Evolutionary conservation across 345 rosid species (phyloP).

Genomic region (Euphorbia peplus): DNA sequence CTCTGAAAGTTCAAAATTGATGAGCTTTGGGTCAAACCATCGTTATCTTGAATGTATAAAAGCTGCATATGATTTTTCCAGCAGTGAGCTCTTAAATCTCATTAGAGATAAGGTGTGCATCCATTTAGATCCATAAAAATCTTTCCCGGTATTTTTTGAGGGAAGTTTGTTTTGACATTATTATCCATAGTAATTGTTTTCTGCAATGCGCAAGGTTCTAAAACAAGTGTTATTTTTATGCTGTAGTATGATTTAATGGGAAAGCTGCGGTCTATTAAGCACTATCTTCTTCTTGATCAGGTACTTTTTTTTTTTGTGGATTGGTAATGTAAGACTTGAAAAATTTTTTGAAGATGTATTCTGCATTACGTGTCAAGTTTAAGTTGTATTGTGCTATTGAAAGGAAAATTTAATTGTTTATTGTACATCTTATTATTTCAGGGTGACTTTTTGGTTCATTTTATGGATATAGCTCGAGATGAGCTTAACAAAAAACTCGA

Average conservation of each 20-base stretch:
- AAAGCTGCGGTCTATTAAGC: conserved; percentile 87
- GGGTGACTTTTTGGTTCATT: conserved; percentile 98
- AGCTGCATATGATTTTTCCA: conserved; percentile 87
- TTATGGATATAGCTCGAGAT: conserved; percentile 96
- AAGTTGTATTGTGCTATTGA: background rate
- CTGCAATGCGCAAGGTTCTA: conserved; percentile 10
- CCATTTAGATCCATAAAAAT: background rate
- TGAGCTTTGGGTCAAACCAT: conserved; percentile 78
- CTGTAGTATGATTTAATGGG: conserved; percentile 85
- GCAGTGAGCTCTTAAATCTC: conserved; percentile 78
- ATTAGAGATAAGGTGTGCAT: conserved; percentile 71
- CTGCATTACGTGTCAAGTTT: background rate
- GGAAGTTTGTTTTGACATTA: background rate
- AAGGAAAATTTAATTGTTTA: background rate
- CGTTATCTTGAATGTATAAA: conserved; percentile 94
- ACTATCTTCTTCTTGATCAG: conserved; percentile 98
- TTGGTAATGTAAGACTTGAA: background rate
- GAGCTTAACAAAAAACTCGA: conserved; percentile 76
- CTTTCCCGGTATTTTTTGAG: background rate
- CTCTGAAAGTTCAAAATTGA: conserved; percentile 76
- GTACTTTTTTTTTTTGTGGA: conserved; percentile 34
- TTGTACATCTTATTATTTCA: conserved; percentile 25
- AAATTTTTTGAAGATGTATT: background rate
- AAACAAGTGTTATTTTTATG: conserved; percentile 14
- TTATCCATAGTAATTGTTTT: conserved; percentile 9